Evolutionary conservation across 495 filamentous ascomycete species (phyloP), one percentile per base, ranked within the genome.

Genomic region (Cercophora newfieldiana): DNA sequence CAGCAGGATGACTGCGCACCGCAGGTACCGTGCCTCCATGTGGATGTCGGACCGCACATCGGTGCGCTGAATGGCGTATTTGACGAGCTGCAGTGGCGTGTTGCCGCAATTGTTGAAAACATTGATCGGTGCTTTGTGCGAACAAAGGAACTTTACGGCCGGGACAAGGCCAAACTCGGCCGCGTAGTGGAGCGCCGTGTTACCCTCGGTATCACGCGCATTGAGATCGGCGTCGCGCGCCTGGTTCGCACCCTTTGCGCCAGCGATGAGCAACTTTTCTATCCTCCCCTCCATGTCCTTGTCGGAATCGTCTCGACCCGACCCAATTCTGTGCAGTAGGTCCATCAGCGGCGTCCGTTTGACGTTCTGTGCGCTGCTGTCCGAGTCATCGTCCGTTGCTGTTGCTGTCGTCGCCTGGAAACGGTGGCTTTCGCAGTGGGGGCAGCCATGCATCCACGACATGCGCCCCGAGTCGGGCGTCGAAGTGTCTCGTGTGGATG

Each of bases 71-170:
- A 76, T 76, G 61, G 72, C 74, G 50, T 73, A 76, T 63, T 76
- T 76, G 65, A 76, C 65, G 7, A 76, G 74, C 62, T 76, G 74
- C 30, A 76, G 65, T 10, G 74, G 72, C 16, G 74, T 76, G 66
- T 76, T 76, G 65, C 74, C 74, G 59, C 74, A 76, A 66, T 76
- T 76, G 69, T 76, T 76, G 61, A 76, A 74, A 10, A 70, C 70
- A 66, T 74, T 76, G 58, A 76, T 71, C 19, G 61, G 58, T 6
- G 69, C 72, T 19, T 66, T 67, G 49, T 71, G 65, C 6, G 37
- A 31, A 53, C 68, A 71, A 2, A 76, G 64, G 21, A 70, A 72
- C 61, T 73, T 70, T 53, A 76, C 74, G 2, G 72, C 74, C 0
- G 70, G 59, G 3, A 74, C 72, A 22, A 76, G 68, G 28, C 74